A percentile compares a stretch with the other conserved stretches of the same genome.
Conservation (phyloP, 2,329 filamentous ascomycete genomes). For the Nigrospora sphaerica region DNA sequence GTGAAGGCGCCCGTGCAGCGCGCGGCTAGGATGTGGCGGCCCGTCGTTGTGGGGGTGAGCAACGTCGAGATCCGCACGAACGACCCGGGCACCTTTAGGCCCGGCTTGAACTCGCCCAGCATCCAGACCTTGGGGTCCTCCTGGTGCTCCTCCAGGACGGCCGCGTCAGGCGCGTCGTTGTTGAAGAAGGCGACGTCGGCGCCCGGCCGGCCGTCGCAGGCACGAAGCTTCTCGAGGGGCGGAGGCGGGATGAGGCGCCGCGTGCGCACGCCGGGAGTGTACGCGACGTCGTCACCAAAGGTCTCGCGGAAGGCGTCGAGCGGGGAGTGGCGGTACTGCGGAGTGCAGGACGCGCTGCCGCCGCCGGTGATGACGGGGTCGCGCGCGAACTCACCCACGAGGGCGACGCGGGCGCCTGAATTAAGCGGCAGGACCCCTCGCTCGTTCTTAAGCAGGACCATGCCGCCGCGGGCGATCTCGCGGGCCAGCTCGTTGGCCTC, state of each 20-base stretch:
- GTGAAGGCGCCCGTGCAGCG: no score
- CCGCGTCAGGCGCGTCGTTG: neutral
- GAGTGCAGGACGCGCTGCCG: slow-evolving; percentile 35
- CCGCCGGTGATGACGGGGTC: slow-evolving; percentile 55
- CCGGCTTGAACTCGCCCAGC: neutral
- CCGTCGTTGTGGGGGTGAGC: no score
- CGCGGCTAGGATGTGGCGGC: no score
- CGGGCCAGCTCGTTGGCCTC: slow-evolving; percentile 58
- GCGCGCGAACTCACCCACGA: slow-evolving; percentile 51
- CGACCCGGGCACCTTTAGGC: no score
- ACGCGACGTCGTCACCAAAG: slow-evolving; percentile 40
- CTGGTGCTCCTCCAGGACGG: neutral
- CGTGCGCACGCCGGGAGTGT: slow-evolving; percentile 29
- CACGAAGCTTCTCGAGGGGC: slow-evolving; percentile 53
- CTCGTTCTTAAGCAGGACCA: slow-evolving; percentile 70
- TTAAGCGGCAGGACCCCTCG: slow-evolving; percentile 54
- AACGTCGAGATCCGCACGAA: no score
- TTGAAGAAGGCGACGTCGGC: no score
- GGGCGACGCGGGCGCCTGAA: slow-evolving; percentile 50
- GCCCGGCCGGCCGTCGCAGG: no score
- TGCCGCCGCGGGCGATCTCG: slow-evolving; percentile 57
- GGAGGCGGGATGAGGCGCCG: slow-evolving; percentile 53
- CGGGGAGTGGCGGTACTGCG: slow-evolving; percentile 56
- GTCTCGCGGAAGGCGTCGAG: slow-evolving; percentile 50
- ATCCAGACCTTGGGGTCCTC: no score